Conservation (phyloP, 306 rosid genomes). For the Castanea sativa region DNA sequence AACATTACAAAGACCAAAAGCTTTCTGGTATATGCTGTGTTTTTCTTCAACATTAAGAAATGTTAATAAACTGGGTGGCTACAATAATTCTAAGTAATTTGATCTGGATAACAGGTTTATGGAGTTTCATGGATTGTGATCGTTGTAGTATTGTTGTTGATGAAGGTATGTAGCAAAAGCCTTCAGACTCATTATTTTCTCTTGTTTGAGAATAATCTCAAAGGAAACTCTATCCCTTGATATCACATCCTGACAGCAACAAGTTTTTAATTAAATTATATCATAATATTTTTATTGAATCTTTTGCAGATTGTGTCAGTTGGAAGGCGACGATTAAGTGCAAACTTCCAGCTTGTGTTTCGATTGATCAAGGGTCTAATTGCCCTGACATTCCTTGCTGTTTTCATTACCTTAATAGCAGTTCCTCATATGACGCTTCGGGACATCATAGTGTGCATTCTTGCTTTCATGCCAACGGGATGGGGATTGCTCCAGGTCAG, state of each 20-base stretch:
- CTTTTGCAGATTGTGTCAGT: slow-evolving; percentile 62
- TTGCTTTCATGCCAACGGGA: slow-evolving; percentile 93
- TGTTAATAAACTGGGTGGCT: slow-evolving; percentile 10
- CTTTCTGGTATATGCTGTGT: slow-evolving; percentile 53
- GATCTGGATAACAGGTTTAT: slow-evolving; percentile 61
- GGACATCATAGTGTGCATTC: slow-evolving; percentile 72
- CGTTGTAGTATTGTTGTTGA: slow-evolving; percentile 54
- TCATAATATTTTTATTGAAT: not conserved
- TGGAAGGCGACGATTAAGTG: slow-evolving; percentile 83
- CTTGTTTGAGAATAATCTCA: not conserved
- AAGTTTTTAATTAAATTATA: not conserved
- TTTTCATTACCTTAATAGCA: slow-evolving; percentile 61
- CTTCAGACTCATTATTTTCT: not conserved
- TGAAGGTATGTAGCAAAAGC: slow-evolving; percentile 62
- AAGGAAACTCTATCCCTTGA: not conserved
- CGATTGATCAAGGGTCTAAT: slow-evolving; percentile 67
- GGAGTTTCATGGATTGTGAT: slow-evolving; percentile 85
- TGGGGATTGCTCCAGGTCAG: slow-evolving; percentile 94
- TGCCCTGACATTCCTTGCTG: slow-evolving; percentile 51
- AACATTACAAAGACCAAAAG: slow-evolving; percentile 53
- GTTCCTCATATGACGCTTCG: slow-evolving; percentile 55
- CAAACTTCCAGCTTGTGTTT: slow-evolving; percentile 79
- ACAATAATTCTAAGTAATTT: slow-evolving; percentile 21
- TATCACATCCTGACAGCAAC: not conserved
- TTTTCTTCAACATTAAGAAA: slow-evolving; percentile 1